Evolutionary conservation across 495 filamentous ascomycete species (phyloP).

Genomic region (Rostrohypoxylon terebratum): DNA sequence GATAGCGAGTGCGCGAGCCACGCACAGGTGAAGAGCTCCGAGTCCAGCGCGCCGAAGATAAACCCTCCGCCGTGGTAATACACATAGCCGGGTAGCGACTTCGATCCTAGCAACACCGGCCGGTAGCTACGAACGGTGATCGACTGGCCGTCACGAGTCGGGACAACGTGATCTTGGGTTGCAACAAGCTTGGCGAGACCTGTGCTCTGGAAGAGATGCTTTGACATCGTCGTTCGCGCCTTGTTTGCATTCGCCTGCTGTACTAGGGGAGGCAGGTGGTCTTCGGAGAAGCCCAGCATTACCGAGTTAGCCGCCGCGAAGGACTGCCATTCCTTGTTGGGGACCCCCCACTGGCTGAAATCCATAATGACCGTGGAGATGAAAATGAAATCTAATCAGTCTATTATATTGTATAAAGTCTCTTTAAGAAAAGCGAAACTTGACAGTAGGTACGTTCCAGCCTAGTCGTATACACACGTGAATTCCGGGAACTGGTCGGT

Average conservation of each 20-base stretch:
- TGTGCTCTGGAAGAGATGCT: constrained; percentile 22
- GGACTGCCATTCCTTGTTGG: constrained; percentile 41
- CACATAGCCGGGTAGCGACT: constrained; percentile 58
- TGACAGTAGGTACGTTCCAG: no score
- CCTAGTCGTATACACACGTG: not conserved
- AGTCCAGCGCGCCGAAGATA: constrained; percentile 57
- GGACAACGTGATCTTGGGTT: constrained; percentile 53
- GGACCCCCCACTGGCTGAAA: constrained; percentile 40
- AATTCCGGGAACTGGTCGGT: not conserved
- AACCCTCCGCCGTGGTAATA: constrained; percentile 66
- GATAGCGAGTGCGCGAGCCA: constrained; percentile 50
- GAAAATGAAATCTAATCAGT: not conserved
- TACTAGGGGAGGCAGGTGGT: constrained; percentile 24
- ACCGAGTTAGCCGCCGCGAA: constrained; percentile 36
- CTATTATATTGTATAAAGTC: not conserved
- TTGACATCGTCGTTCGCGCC: constrained; percentile 19
- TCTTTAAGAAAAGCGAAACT: no score
- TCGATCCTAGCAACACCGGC: constrained; percentile 39
- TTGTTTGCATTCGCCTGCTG: constrained; percentile 31
- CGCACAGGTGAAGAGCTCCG: constrained; percentile 62
- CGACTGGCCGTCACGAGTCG: constrained; percentile 55
- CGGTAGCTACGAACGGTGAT: constrained; percentile 61
- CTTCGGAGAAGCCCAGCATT: constrained; percentile 13
- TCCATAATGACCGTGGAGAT: constrained; percentile 24
- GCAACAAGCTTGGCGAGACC: constrained; percentile 42